These are phyloP conservation scores for Mycena citricolor DNA, from an alignment of 1,284 basidiomycete genomes.

Conservation along the genomic window DNA sequence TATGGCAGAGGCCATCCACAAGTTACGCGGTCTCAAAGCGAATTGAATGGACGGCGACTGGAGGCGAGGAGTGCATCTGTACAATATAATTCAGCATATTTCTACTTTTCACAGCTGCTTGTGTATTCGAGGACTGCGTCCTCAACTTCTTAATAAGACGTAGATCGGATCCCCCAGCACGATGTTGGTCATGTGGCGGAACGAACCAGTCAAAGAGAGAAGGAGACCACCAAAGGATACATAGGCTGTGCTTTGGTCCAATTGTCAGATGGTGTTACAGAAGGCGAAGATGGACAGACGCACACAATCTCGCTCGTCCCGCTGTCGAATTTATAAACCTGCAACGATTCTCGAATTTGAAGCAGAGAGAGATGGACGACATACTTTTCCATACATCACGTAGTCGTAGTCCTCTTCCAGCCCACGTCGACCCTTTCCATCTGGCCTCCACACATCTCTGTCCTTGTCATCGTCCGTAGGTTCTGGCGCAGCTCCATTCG, in stretches of 20 bases:
- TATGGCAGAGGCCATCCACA: conserved; percentile 45
- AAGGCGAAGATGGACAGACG: conserved; percentile 31
- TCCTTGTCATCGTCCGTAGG: conserved; percentile 74
- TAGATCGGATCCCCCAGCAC: conserved; percentile 94
- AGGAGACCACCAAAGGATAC: conserved; percentile 96
- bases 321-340: conserved; percentile 98
- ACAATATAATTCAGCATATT: conserved; percentile 13
- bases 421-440: conserved; percentile 82
- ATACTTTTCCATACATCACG: conserved; percentile 98
- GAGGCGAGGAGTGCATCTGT: conserved; percentile 1
- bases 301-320: conserved; percentile 81
- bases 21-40: conserved; percentile 50
- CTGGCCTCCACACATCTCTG: conserved; percentile 83
- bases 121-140: not conserved
- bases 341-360: conserved; percentile 9
- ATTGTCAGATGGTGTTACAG: conserved; percentile 14
- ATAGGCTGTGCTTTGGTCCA: conserved; percentile 96
- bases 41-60: conserved; percentile 6
- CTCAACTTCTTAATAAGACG: conserved; percentile 80
- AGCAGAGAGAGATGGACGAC: conserved; percentile 26
- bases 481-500: conserved; percentile 42
- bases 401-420: conserved; percentile 97
- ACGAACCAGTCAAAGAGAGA: conserved; percentile 92
- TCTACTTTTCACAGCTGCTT: no score
- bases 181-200: conserved; percentile 89